Evolutionary conservation across 768 basidiomycete genomes (phyloP).

Genomic region (Gymnopilus dilepis): DNA sequence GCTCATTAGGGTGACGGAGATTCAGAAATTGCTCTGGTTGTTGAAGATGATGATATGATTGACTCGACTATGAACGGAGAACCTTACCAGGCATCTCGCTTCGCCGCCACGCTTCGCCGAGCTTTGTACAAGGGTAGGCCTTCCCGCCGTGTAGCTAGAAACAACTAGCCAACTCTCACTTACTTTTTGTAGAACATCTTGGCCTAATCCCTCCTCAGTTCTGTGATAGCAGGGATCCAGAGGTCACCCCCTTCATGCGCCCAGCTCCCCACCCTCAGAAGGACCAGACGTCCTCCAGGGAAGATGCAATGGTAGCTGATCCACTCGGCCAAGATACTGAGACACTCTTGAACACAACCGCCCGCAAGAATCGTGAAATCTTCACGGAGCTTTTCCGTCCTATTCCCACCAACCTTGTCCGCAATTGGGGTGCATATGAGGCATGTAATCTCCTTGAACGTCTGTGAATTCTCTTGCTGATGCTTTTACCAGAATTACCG

Average conservation of each 20-base stretch:
- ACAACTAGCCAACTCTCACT: background rate
- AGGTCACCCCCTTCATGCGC: slow-evolving; percentile 71
- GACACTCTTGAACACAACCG: slow-evolving; percentile 70
- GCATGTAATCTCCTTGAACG: slow-evolving; percentile 42
- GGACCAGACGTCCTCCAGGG: slow-evolving; percentile 61
- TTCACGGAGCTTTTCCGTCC: slow-evolving; percentile 88
- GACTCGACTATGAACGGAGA: slow-evolving; percentile 79
- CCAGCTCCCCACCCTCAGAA: slow-evolving; percentile 75
- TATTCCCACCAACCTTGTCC: slow-evolving; percentile 84
- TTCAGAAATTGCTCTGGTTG: slow-evolving; percentile 91
- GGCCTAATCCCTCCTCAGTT: slow-evolving; percentile 83
- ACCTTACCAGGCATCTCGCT: slow-evolving; percentile 72
- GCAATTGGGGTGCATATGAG: slow-evolving; percentile 79
- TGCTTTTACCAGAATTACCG: slow-evolving; percentile 61
- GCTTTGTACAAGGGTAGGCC: slow-evolving; percentile 77
- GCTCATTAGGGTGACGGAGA: slow-evolving; percentile 80
- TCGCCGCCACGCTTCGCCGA: slow-evolving; percentile 84
- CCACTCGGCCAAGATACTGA: slow-evolving; percentile 69
- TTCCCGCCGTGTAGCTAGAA: slow-evolving; percentile 9
- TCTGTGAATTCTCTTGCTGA: background rate
- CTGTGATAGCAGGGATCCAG: slow-evolving; percentile 38
- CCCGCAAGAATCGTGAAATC: slow-evolving; percentile 79
- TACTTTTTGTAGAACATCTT: slow-evolving; percentile 67
- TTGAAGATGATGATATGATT: slow-evolving; percentile 87
- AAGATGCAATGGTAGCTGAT: slow-evolving; percentile 78